A percentile compares a stretch with the other conserved stretches of the same genome.
phyloP scores from a whole-genome alignment of 2,329 filamentous ascomycete genomes.

The Aureobasidium sp. region DNA sequence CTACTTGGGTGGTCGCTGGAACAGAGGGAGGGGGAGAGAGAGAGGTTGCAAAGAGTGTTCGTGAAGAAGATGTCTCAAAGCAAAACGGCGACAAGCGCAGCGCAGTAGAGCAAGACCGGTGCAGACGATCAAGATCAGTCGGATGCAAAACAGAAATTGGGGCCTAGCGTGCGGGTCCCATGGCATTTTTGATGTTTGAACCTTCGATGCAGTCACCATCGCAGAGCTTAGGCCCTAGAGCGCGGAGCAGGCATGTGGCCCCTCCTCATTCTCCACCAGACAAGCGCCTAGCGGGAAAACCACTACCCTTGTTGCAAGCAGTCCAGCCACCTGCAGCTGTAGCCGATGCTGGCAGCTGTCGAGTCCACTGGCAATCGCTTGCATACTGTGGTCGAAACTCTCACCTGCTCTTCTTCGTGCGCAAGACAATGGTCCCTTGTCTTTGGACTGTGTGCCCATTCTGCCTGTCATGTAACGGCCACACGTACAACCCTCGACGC shows the following conservation, averaged over 20 bases:
- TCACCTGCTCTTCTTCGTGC: background rate
- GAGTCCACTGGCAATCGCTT: conserved; percentile 5
- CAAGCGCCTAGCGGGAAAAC: conserved; percentile 8
- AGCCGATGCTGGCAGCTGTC: conserved; percentile 8
- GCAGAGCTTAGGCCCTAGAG: conserved; percentile 5
- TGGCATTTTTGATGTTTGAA: conserved; percentile 15
- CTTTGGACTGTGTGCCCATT: background rate
- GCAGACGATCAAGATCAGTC: conserved; percentile 10
- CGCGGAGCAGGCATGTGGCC: conserved; percentile 12
- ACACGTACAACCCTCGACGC: background rate
- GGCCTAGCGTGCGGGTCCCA: conserved; percentile 14
- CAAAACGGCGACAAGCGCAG: conserved; percentile 11
- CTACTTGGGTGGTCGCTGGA: background rate
- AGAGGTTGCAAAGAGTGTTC: background rate
- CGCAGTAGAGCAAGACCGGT: background rate
- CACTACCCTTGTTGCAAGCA: conserved; percentile 3
- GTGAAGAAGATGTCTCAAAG: conserved; percentile 14
- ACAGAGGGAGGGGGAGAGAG: background rate
- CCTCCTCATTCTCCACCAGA: conserved; percentile 9
- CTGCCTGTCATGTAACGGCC: conserved; percentile 9
- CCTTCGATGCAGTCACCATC: conserved; percentile 9
- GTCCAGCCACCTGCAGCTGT: conserved; percentile 8
- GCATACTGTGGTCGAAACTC: conserved; percentile 3
- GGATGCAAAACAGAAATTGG: conserved; percentile 10
- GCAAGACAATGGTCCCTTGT: conserved; percentile 1